phyloP scores from a whole-genome alignment of 257 asterid species.

The Jacaranda mimosifolia region DNA sequence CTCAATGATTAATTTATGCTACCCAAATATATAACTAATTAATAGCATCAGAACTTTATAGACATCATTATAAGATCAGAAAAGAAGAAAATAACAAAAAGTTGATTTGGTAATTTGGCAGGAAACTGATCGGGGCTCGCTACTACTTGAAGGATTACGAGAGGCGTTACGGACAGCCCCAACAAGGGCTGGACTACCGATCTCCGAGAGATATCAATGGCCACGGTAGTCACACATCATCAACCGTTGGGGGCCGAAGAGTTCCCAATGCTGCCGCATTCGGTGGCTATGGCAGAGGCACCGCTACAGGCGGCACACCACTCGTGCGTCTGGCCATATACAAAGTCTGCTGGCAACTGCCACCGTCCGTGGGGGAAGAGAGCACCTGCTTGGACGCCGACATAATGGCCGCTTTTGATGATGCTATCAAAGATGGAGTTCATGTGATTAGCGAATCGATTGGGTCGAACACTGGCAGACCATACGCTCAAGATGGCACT shows the following conservation, averaged over 20 bases:
- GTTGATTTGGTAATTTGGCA: not conserved
- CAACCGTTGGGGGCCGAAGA: constrained; percentile 54
- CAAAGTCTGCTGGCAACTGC: constrained; percentile 56
- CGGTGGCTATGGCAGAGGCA: constrained; percentile 54
- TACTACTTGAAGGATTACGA: constrained; percentile 53
- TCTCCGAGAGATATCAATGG: constrained; percentile 51
- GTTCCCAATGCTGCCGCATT: constrained; percentile 43
- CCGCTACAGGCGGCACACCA: constrained; percentile 57
- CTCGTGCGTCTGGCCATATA: constrained; percentile 50
- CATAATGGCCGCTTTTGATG: constrained; percentile 54
- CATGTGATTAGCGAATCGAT: constrained; percentile 46
- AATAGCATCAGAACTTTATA: no score
- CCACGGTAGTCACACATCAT: constrained; percentile 60
- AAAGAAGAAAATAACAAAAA: not conserved
- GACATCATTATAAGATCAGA: no score
- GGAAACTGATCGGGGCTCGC: constrained; percentile 60
- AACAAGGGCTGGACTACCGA: constrained; percentile 37
- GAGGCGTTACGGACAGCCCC: constrained; percentile 35
- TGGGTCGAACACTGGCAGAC: constrained; percentile 22
- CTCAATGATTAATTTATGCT: no score
- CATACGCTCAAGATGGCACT: constrained; percentile 31
- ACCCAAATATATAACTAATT: no score
- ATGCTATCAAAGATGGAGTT: constrained; percentile 61
- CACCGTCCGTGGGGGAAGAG: constrained; percentile 9
- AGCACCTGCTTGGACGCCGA: constrained; percentile 43